Percentiles rank a stretch among this genome's conserved stretches.
These are phyloP conservation scores for Cavenderia fasciculata DNA, from an alignment of 78 protist species.

Conservation along the genomic window DNA sequence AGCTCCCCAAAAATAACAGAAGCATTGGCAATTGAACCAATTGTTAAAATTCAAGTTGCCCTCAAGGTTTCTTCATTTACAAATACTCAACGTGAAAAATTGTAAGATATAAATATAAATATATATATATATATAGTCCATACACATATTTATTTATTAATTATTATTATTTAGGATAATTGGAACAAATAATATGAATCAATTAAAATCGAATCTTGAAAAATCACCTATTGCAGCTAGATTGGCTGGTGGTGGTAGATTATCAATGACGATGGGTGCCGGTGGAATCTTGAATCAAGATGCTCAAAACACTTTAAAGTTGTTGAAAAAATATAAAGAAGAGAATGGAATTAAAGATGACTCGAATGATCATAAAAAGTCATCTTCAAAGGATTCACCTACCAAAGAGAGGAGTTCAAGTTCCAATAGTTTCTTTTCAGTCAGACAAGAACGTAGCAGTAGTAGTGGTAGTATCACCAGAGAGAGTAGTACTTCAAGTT, in stretches of 20 bases:
- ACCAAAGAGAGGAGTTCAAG: too few species aligned
- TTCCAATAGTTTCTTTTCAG: too few species aligned
- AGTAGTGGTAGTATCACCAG: too few species aligned
- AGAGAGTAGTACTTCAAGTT: too few species aligned
- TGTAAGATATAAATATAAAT: neutral
- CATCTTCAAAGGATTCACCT: too few species aligned
- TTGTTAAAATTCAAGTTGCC: conserved; percentile 25
- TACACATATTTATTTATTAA: too few species aligned
- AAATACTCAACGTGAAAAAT: neutral
- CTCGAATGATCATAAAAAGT: too few species aligned
- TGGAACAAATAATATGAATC: conserved; percentile 5
- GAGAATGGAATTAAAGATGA: neutral
- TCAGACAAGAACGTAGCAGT: too few species aligned
- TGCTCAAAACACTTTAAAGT: neutral
- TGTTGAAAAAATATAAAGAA: neutral
- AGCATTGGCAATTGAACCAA: conserved; percentile 41
- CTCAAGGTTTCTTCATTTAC: conserved; percentile 4
- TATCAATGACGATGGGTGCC: neutral
- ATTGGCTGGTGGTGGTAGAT: conserved; percentile 65
- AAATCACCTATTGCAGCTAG: conserved; percentile 49
- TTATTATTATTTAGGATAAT: neutral
- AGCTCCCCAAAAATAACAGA: conserved; percentile 67
- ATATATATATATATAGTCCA: too few species aligned
- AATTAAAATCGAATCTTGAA: conserved; percentile 46
- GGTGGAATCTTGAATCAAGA: neutral